Evolutionary conservation across 371 early-diverging fungal species (phyloP).

Genomic region (Nematocida homosporus): DNA sequence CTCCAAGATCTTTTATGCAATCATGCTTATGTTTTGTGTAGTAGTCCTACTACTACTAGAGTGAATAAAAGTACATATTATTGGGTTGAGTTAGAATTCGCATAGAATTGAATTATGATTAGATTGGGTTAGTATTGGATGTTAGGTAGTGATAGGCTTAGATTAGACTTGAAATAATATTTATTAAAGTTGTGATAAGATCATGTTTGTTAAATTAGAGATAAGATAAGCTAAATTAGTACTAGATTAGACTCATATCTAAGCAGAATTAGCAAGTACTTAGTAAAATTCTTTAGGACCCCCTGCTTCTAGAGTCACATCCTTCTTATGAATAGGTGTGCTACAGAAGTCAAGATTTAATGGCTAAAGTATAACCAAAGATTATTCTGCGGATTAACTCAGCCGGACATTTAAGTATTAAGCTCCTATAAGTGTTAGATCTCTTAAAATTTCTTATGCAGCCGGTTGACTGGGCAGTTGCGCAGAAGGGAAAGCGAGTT

Average conservation of each 20-base stretch:
- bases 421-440: slow-evolving; percentile 27
- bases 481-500: slow-evolving; percentile 21
- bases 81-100: background rate
- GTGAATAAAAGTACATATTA: background rate
- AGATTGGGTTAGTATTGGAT: no score
- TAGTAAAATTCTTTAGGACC: no score
- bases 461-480: slow-evolving; percentile 46
- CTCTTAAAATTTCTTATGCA: slow-evolving; percentile 46
- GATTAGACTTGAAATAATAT: no score
- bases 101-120: no score
- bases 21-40: slow-evolving; percentile 46
- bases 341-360: background rate
- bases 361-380: slow-evolving; percentile 19
- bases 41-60: slow-evolving; percentile 26
- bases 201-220: no score
- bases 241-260: no score
- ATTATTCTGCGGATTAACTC: background rate
- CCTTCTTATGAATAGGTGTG: no score
- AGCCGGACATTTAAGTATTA: slow-evolving; percentile 42
- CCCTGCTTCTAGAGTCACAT: no score
- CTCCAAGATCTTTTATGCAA: slow-evolving; percentile 37
- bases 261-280: no score
- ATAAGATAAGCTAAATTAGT: no score
- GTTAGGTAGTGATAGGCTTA: no score
- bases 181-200: no score